Evolutionary conservation across 2,329 filamentous ascomycete genomes (phyloP), one percentile per base, ranked within the genome.

Genomic region (Albophoma yamanashiensis): DNA sequence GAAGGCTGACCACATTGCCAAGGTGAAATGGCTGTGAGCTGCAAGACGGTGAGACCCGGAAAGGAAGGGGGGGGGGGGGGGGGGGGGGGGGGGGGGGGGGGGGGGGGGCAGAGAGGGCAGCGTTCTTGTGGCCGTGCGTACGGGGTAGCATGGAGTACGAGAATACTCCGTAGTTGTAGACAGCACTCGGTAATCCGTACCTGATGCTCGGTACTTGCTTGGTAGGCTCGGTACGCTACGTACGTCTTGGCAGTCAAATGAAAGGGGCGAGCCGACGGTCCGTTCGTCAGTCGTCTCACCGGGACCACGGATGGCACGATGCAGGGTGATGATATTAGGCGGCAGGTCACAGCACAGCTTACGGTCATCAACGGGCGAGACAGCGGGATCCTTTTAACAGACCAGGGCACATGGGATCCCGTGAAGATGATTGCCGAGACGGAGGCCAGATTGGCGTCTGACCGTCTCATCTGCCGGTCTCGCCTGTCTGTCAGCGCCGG

Each of bases 1-100:
- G 79, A 96, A 96, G 79, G 85, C 87, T 31, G 94, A 97, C 71
- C 93, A 97, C 74, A 78, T 97, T 66, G 87, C 91, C 45, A 97
- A 97, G 78, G 80, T 92, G 85, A 92, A 89, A 71, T 94, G 93
- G 67, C 76, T 94, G 62, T 84, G 63, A 72, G 66, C 76, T 94
- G 62, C 84, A 63, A 72, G 62, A 25, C 38, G 43, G 56, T 3
- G 36, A 45, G 43, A 42, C 22, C 31, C 14, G 57, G 47, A 9
- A 15, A 3, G 22, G n/a, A 40, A 40, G 14, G 4, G 34, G 34
- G 34, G 3, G 34, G 34, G 27, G 5, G 5, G 5, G 3, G 34
- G 34, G 34, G 34, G 5, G 5, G 5, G 3, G 34, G 34, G 34
- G 34, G 31, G 31, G 31, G 31, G 31, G 31, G 4, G 31, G 31